phyloP scores from a whole-genome alignment of 1,139 yeast species.

The Pichia sp. region DNA sequence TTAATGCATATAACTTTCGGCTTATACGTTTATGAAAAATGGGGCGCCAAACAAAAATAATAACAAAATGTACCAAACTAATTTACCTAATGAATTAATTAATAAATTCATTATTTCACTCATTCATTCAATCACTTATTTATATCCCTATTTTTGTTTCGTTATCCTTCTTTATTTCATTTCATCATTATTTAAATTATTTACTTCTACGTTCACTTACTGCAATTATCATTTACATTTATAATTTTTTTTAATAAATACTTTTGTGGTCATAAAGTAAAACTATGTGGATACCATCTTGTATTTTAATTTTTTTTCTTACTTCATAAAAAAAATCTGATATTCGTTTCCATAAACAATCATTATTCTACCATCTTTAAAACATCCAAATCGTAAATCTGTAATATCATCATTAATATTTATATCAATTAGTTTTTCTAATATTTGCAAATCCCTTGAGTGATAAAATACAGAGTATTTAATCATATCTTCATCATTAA shows the following conservation, averaged over 20 bases:
- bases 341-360: not conserved
- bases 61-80: not conserved
- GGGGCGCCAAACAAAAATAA: slow-evolving; percentile 38
- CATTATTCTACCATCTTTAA: not conserved
- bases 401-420: not conserved
- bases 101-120: not conserved
- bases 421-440: slow-evolving; percentile 1
- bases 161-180: too few species aligned
- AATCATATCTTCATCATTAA: not conserved
- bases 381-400: not conserved
- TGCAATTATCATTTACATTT: too few species aligned
- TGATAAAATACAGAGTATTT: not conserved
- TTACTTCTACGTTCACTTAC: too few species aligned
- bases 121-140: not conserved
- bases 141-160: too few species aligned
- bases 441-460: not conserved
- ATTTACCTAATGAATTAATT: not conserved
- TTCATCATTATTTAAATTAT: too few species aligned
- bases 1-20: slow-evolving; percentile 41
- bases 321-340: not conserved
- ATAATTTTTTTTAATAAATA: too few species aligned
- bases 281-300: too few species aligned
- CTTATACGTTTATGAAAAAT: slow-evolving; percentile 59
- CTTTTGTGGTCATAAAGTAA: too few species aligned
- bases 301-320: too few species aligned